Evolutionary conservation across 495 filamentous ascomycete species (phyloP).

Genomic region (Evansstolkia leycettana): DNA sequence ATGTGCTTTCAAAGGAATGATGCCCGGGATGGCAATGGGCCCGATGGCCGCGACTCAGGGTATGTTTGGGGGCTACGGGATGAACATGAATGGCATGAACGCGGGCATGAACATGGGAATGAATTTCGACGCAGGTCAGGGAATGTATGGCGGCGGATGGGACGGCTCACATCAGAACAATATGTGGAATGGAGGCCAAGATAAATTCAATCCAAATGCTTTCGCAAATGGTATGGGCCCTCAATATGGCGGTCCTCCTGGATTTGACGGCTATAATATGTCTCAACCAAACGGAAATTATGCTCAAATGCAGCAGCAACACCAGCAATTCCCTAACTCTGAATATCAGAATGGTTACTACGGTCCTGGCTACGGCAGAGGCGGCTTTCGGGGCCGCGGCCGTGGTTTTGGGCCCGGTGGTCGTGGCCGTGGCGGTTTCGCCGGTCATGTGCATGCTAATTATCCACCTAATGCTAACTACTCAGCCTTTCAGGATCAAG

Average conservation of each 20-base stretch:
- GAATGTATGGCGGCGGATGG: conserved; percentile 49
- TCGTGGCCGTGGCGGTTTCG: conserved; percentile 42
- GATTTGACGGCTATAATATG: conserved; percentile 63
- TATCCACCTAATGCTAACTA: conserved; percentile 25
- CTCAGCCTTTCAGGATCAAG: conserved; percentile 21
- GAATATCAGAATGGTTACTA: conserved; percentile 54
- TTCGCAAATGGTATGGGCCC: conserved; percentile 71
- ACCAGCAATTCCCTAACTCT: conserved; percentile 41
- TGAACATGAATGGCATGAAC: conserved; percentile 89
- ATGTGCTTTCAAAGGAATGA: no score
- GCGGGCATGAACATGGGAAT: conserved; percentile 77
- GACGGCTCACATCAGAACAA: conserved; percentile 47
- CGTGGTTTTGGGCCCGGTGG: conserved; percentile 41
- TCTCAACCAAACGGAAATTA: conserved; percentile 43
- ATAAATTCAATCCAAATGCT: conserved; percentile 56
- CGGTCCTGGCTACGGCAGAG: conserved; percentile 38
- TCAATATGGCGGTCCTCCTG: conserved; percentile 75
- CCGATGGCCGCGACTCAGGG: conserved; percentile 75
- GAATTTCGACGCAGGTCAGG: conserved; percentile 56
- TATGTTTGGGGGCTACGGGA: conserved; percentile 81
- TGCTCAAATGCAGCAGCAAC: conserved; percentile 38
- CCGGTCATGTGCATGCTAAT: conserved; percentile 24
- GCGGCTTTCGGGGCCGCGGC: conserved; percentile 54
- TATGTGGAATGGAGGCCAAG: conserved; percentile 63
- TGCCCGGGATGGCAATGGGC: conserved; percentile 77